Evolutionary conservation across 306 rosid species (phyloP), one percentile per base, ranked within the genome.

Genomic region (Fragaria iinumae): DNA sequence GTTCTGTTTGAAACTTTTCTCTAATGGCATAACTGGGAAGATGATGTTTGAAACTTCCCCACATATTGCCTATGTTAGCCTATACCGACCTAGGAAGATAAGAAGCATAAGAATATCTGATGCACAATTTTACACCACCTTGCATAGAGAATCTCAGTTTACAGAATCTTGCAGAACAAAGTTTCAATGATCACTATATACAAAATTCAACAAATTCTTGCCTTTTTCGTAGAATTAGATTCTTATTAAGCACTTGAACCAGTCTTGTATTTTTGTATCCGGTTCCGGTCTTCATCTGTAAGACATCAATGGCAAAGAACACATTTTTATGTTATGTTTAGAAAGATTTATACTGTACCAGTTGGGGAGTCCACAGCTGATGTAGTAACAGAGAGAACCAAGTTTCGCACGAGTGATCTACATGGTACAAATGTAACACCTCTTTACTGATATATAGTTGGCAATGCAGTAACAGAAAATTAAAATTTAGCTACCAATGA

Each of bases 401-500:
- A 71, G 71, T 77, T 80, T 32, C 21, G 75, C 80, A 77, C 32
- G 76, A 67, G 68, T 52, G 23, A 63, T 86, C 89, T 76, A 77
- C 79, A 83, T 44, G 62, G 80, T 75, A 72, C 72, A 75, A 27
- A 84, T 68, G 85, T 84, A 76, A 79, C 85, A 80, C 79, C 57
- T 23, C 14, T 67, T 80, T 65, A 18, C 78, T 78, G 76, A 67
- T 79, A 45, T 41, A 79, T 56, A 50, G 55, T 71, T 56, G 69
- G 55, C 43, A 71, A 53, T 32, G 66, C 64, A 57, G 74, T 67
- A 73, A 25, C 38, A 78, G 77, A 76, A 78, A 80, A 76, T 5
- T 84, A 83, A 66, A 53, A 36, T 75, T 14, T 76, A 79, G 83
- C 86, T 77, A 80, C 83, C 86, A 83, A 82, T 55, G 13, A 77